Base-by-base conservation (phyloP, 768 basidiomycete genomes). In the Cyclocybe cylindracea region DNA sequence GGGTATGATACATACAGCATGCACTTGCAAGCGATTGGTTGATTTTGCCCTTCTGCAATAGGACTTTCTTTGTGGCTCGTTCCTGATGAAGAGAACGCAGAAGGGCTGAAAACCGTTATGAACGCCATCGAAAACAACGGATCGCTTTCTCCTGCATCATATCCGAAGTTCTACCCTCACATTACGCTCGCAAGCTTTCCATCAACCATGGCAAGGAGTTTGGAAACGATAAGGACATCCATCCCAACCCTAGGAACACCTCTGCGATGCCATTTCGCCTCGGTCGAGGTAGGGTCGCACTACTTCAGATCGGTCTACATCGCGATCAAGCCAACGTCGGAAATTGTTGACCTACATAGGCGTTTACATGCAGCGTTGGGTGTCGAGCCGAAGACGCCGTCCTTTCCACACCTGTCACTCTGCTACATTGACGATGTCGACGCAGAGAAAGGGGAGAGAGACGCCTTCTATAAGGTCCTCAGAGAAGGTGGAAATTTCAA, bases 271-370 rank as follows among this genome's bases (percentile, higher is more conserved):
- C 54, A 66, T 31, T 90, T 91, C 64, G 61, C 71, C 50, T 73
- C 78, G 1, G 71, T 91, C 42, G 74, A 78, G 14, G 72, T 81
- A 5, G 84, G 86, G 35, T 69, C 76, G 35, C 80, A 82, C 59
- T 91, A 85, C 69, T 89, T 82, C 65, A 83, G 85, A 58, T 89
- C 87, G 0, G 84, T 91, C 14, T 85, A 83, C 66, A 66, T 86
- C 59, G 68, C 77, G 0, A 69, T 86, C 59, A 63, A 70, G 34
- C 74, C 68, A 6, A 73, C 81, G 1, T 56, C 61, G 1, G 79
- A 73, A 29, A 70, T 91, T 14, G 53, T 64, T 19, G 61, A 61
- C 14, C 65, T 91, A 32, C 86, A 86, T 56, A 64, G 57, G 31
- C 58, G 72, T 31, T 69, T 90, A 29, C 73, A 79, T 48, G 59